Conservation (phyloP, 1,284 basidiomycete genomes). For the Puccinia hordei region DNA sequence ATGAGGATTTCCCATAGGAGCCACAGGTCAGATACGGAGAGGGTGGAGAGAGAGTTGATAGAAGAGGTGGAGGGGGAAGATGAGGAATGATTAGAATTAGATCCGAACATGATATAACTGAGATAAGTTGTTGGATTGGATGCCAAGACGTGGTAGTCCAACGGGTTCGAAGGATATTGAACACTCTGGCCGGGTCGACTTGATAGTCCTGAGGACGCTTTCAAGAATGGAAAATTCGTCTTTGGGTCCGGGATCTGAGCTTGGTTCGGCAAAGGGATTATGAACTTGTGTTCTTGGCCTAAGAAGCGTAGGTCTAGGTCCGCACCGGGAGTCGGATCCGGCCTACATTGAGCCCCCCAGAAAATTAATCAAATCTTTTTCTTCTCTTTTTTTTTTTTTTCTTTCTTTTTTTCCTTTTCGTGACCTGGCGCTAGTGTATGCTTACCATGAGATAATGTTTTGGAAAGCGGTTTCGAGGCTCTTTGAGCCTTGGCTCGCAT, state of each 20-base stretch:
- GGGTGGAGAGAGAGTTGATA: neutral
- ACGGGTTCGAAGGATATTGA: constrained; percentile 25
- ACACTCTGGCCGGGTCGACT: neutral
- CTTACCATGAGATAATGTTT: constrained; percentile 29
- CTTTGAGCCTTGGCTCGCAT: constrained; percentile 19
- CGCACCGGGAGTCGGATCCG: constrained; percentile 66
- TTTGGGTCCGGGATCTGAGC: constrained; percentile 68
- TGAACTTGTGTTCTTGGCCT: constrained; percentile 71
- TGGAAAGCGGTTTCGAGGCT: constrained; percentile 16
- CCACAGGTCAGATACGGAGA: constrained; percentile 63
- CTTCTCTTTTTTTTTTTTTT: neutral
- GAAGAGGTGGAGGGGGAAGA: constrained; percentile 35
- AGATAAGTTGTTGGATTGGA: constrained; percentile 68
- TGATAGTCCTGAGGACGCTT: constrained; percentile 28
- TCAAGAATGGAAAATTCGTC: neutral
- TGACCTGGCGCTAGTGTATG: neutral
- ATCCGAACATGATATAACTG: constrained; percentile 56
- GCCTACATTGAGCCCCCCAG: too few relatives aligned
- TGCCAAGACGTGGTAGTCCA: constrained; percentile 69
- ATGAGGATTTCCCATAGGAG: constrained; percentile 86
- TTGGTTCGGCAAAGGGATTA: constrained; percentile 71
- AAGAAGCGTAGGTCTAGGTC: constrained; percentile 76
- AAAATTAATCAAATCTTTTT: neutral
- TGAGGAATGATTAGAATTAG: constrained; percentile 56
- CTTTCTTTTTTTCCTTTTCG: neutral